phyloP scores from a whole-genome alignment of 768 basidiomycete species.

The Fistulinella prunicolor region DNA sequence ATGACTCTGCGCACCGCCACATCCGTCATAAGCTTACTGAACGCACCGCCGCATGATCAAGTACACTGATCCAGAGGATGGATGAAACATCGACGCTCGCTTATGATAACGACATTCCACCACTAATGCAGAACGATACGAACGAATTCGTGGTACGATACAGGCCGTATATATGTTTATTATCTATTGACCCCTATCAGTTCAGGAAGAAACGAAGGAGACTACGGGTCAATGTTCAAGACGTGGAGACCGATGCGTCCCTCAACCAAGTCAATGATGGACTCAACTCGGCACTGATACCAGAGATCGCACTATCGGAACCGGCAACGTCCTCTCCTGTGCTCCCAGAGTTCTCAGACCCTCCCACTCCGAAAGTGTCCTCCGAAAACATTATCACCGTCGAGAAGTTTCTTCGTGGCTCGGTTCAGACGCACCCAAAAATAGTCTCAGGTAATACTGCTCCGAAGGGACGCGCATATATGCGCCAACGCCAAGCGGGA shows the following conservation, averaged over 20 bases:
- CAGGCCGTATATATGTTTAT: neutral
- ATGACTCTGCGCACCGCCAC: too few relatives aligned
- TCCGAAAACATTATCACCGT: slow-evolving; percentile 20
- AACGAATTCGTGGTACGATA: slow-evolving; percentile 25
- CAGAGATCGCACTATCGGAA: slow-evolving; percentile 19
- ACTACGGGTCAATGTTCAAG: slow-evolving; percentile 1
- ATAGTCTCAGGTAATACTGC: neutral
- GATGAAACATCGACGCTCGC: too few relatives aligned
- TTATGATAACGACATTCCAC: too few relatives aligned
- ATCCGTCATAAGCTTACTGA: too few relatives aligned
- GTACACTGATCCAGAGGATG: too few relatives aligned
- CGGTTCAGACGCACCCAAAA: neutral
- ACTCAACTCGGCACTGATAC: too few relatives aligned
- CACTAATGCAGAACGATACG: slow-evolving; percentile 11
- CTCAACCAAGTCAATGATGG: too few relatives aligned
- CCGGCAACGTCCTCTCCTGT: slow-evolving; percentile 1
- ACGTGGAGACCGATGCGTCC: neutral
- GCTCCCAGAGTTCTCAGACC: neutral
- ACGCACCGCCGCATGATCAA: too few relatives aligned
- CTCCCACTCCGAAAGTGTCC: neutral
- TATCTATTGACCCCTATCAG: slow-evolving; percentile 6
- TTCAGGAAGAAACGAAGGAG: slow-evolving; percentile 29
- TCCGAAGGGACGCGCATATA: slow-evolving; percentile 20
- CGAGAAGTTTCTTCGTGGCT: slow-evolving; percentile 23
- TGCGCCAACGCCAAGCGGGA: neutral